Conservation (phyloP, 2,329 filamentous ascomycete genomes). For the Juglanconis oblonga region DNA sequence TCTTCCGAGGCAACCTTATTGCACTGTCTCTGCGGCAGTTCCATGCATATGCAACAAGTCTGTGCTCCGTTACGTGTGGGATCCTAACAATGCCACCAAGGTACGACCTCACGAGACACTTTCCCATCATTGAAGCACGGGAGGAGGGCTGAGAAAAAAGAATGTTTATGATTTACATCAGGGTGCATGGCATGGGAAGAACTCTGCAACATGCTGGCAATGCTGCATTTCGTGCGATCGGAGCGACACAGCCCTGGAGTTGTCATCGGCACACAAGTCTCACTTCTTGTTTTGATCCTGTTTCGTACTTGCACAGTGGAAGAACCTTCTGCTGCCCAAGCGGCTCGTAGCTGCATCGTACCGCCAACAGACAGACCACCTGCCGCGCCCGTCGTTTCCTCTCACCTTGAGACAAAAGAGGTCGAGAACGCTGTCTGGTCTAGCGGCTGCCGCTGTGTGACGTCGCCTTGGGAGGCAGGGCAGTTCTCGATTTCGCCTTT, state of each 20-base stretch:
- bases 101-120: neutral
- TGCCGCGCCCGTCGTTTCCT: neutral
- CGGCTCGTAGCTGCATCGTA: neutral
- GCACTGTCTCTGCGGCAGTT: neutral
- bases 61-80: constrained; percentile 2
- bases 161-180: neutral
- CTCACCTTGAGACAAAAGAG: neutral
- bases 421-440: too few relatives aligned
- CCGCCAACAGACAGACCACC: neutral
- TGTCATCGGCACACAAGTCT: neutral
- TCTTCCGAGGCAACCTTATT: neutral
- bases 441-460: too few relatives aligned
- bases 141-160: neutral
- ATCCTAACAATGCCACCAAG: neutral
- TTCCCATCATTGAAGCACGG: neutral
- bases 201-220: neutral
- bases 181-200: neutral
- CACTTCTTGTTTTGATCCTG: neutral
- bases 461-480: too few relatives aligned
- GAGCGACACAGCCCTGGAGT: neutral
- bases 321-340: too few relatives aligned
- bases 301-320: too few relatives aligned
- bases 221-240: neutral
- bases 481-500: too few relatives aligned
- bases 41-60: constrained; percentile 1